Percentiles rank a stretch among this genome's conserved stretches.
Conservation (phyloP, 345 rosid genomes). For the Diplotaxis tenuifolia region DNA sequence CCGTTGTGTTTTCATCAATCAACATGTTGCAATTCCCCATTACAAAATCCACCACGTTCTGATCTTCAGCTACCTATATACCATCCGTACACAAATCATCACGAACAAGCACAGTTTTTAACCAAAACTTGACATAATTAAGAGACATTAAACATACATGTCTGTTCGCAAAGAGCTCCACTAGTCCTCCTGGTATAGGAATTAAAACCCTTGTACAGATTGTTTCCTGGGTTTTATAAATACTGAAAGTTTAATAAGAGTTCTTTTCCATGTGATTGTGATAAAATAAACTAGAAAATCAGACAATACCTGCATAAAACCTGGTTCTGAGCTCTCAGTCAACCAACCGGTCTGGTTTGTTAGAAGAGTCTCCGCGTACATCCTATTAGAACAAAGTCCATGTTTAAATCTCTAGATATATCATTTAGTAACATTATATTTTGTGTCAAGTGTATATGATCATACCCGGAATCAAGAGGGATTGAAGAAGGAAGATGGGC, state of each 20-base stretch:
- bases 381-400: constrained; percentile 42
- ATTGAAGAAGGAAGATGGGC: constrained; percentile 65
- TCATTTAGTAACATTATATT: not conserved
- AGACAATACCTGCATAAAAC: constrained; percentile 43
- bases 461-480: constrained; percentile 63
- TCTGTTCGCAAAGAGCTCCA: constrained; percentile 74
- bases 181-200: constrained; percentile 73
- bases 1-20: constrained; percentile 45
- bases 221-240: constrained; percentile 49
- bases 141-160: constrained; percentile 45
- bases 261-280: not conserved
- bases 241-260: not conserved
- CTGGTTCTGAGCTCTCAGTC: constrained; percentile 49
- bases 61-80: constrained; percentile 78
- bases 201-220: constrained; percentile 78
- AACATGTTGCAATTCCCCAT: constrained; percentile 51
- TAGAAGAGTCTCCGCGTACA: constrained; percentile 62
- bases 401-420: not conserved
- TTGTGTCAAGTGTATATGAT: not conserved
- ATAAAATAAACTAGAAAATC: not conserved
- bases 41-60: constrained; percentile 56
- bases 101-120: not conserved
- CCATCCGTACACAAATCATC: not conserved
- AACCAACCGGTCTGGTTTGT: constrained; percentile 74
- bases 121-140: not conserved